These are phyloP conservation scores for Pseudocercospora fijiensis DNA, from an alignment of 2,329 filamentous ascomycete genomes.

Conservation along the genomic window DNA sequence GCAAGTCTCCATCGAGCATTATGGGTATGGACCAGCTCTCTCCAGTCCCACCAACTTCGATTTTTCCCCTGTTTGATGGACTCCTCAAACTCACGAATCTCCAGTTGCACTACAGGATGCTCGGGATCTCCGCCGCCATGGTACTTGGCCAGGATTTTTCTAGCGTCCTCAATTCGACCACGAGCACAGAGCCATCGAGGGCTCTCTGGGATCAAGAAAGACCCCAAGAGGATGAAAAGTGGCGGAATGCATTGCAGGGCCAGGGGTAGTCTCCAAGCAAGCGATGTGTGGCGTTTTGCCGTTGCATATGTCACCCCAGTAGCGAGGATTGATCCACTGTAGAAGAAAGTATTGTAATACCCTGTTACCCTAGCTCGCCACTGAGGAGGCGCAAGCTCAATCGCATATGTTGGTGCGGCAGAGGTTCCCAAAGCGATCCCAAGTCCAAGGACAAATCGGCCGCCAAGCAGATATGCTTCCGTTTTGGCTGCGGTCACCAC, in stretches of 20 bases:
- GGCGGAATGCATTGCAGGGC: conserved; percentile 26
- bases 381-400: conserved; percentile 22
- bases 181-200: conserved; percentile 21
- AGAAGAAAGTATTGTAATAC: conserved; percentile 18
- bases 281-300: conserved; percentile 21
- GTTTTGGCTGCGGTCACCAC: conserved; percentile 11
- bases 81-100: conserved; percentile 21
- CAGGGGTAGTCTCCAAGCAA: conserved; percentile 27
- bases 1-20: conserved; percentile 14
- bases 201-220: conserved; percentile 18
- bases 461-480: conserved; percentile 18
- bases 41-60: conserved; percentile 18
- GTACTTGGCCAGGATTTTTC: conserved; percentile 18
- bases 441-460: conserved; percentile 22
- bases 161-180: conserved; percentile 21
- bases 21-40: conserved; percentile 13
- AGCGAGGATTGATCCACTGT: conserved; percentile 21
- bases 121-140: conserved; percentile 19
- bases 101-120: conserved; percentile 14
- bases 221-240: conserved; percentile 16
- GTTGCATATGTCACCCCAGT: conserved; percentile 28
- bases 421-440: conserved; percentile 22
- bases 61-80: conserved; percentile 14
- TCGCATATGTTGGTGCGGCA: conserved; percentile 19
- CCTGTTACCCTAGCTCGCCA: conserved; percentile 21